Percentiles rank a stretch among this genome's conserved stretches.
Conservation (phyloP, 345 rosid genomes). For the Eucalyptus marginata region DNA sequence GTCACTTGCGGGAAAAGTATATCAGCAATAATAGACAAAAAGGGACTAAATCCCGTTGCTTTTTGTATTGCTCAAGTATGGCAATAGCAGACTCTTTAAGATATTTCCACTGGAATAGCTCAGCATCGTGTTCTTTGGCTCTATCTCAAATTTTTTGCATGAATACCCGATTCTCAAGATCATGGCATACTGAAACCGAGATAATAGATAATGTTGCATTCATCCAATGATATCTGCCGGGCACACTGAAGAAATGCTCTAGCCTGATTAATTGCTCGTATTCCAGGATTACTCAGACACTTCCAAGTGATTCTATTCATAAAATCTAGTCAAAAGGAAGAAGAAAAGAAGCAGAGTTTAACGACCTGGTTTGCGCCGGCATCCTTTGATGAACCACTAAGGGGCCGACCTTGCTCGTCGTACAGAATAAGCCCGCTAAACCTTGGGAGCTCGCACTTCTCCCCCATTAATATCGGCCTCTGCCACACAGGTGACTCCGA, state of each 20-base stretch:
- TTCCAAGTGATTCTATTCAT: neutral
- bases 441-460: conserved; percentile 68
- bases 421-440: conserved; percentile 75
- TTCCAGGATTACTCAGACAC: neutral
- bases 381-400: conserved; percentile 8
- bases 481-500: conserved; percentile 67
- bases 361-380: neutral
- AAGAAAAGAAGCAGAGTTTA: neutral
- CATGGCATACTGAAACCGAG: neutral
- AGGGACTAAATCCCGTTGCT: neutral
- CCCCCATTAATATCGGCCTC: conserved; percentile 83
- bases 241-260: neutral
- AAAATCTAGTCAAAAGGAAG: neutral
- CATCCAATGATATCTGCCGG: neutral
- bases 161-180: neutral
- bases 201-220: neutral
- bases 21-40: neutral
- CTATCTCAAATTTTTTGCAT: neutral
- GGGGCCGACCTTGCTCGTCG: conserved; percentile 44
- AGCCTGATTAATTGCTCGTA: neutral
- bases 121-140: neutral
- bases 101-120: neutral
- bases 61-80: neutral
- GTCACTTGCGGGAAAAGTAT: neutral
- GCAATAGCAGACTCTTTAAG: neutral